Conservation (phyloP, 257 asterid genomes). For the Scutellaria minor region DNA sequence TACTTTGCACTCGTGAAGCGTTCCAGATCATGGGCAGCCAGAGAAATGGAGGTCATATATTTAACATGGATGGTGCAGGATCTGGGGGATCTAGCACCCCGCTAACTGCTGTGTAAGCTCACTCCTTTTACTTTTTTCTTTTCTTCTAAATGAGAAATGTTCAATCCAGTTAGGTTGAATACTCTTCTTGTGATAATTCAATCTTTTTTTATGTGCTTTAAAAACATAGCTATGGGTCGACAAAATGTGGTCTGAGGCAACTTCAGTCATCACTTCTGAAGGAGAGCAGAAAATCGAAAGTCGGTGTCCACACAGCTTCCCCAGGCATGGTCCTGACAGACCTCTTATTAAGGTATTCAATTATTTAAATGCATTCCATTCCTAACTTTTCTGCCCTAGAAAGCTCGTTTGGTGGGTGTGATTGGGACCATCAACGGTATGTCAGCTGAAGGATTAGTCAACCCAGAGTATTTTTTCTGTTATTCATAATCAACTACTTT, state of each 20-base stretch:
- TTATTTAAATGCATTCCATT: neutral
- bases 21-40: slow-evolving; percentile 68
- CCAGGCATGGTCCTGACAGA: slow-evolving; percentile 99
- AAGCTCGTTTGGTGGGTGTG: neutral
- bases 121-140: slow-evolving; percentile 7
- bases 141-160: slow-evolving; percentile 16
- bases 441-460: neutral
- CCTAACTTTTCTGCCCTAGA: neutral
- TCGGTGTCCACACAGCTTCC: slow-evolving; percentile 97
- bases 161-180: neutral
- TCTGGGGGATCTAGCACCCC: slow-evolving; percentile 99
- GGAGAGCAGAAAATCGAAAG: slow-evolving; percentile 76
- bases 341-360: slow-evolving; percentile 74
- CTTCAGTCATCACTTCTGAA: slow-evolving; percentile 91
- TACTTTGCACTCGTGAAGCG: slow-evolving; percentile 96
- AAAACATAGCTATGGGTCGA: slow-evolving; percentile 78
- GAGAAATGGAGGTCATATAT: slow-evolving; percentile 81
- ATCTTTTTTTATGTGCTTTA: slow-evolving; percentile 28
- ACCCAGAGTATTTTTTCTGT: neutral
- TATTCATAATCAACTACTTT: neutral
- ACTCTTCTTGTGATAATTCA: slow-evolving; percentile 23
- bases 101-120: slow-evolving; percentile 90
- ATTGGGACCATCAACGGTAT: neutral
- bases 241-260: slow-evolving; percentile 98
- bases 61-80: slow-evolving; percentile 99